A percentile compares a stretch with the other conserved stretches of the same genome.
Conservation (phyloP, 768 basidiomycete species). For the Termitomyces sp. region DNA sequence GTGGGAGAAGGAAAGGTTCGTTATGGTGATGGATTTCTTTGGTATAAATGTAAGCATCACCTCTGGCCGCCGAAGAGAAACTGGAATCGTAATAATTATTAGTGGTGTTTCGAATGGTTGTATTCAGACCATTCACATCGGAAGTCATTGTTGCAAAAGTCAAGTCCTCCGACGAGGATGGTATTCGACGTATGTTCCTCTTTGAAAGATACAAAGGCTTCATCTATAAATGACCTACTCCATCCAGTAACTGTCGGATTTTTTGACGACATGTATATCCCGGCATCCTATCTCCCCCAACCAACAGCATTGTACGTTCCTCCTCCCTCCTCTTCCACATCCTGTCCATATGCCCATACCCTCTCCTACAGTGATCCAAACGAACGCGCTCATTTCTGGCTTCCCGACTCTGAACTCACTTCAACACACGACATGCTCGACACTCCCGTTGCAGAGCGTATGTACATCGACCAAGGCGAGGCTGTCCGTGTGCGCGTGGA, state of each 20-base stretch:
- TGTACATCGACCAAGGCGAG: conserved; percentile 80
- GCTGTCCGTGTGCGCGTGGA: conserved; percentile 76
- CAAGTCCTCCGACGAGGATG: conserved; percentile 79
- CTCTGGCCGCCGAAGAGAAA: background rate
- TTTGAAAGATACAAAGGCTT: background rate
- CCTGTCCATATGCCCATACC: background rate
- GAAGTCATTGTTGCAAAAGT: conserved; percentile 91
- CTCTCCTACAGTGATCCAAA: conserved; percentile 60
- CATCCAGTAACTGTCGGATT: conserved; percentile 77
- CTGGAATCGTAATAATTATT: background rate
- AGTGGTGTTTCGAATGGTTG: conserved; percentile 88
- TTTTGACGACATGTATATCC: conserved; percentile 92
- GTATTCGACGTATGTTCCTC: conserved; percentile 65
- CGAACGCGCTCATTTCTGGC: conserved; percentile 81
- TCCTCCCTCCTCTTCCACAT: background rate
- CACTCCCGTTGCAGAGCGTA: conserved; percentile 55
- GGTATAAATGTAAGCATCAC: conserved; percentile 75
- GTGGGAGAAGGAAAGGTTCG: conserved; percentile 90
- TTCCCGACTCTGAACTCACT: conserved; percentile 53
- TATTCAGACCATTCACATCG: conserved; percentile 87
- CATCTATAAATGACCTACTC: background rate
- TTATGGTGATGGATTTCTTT: conserved; percentile 91
- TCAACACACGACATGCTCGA: conserved; percentile 63
- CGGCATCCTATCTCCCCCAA: conserved; percentile 72
- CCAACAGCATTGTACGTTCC: conserved; percentile 69